Evolutionary conservation across 805 yeast genomes (phyloP).

Genomic region (Candida hungchunana): DNA sequence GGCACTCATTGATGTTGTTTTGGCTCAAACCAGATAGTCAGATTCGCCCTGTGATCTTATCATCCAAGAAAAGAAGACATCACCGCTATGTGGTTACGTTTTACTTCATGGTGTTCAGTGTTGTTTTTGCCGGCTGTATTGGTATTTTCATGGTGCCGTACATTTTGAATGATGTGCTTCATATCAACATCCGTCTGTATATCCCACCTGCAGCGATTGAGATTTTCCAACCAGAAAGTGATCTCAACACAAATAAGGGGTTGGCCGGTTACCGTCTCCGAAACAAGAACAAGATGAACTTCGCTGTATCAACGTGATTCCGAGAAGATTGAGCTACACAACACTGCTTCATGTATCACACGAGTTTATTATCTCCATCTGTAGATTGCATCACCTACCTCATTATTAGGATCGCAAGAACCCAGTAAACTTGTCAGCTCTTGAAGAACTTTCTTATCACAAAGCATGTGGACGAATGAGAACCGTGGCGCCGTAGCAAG

Average conservation of each 20-base stretch:
- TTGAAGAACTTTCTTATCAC: conserved; percentile 11
- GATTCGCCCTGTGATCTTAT: conserved; percentile 41
- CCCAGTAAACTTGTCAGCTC: conserved; percentile 1
- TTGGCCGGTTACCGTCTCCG: conserved; percentile 17
- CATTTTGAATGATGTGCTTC: conserved; percentile 31
- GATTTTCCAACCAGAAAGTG: conserved; percentile 42
- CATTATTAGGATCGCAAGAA: background rate
- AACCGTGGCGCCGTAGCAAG: conserved; percentile 23
- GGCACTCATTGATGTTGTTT: conserved; percentile 56
- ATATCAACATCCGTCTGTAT: conserved; percentile 36
- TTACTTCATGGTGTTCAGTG: conserved; percentile 34
- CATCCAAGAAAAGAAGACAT: conserved; percentile 39
- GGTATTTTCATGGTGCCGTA: conserved; percentile 38
- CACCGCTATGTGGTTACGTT: conserved; percentile 32
- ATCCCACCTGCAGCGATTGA: conserved; percentile 34
- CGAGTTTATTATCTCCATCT: conserved; percentile 1
- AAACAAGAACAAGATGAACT: conserved; percentile 3
- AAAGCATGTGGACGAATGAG: conserved; percentile 16
- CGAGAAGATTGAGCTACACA: too few species aligned
- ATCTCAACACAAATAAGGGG: conserved; percentile 16
- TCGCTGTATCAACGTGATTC: background rate
- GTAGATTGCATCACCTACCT: background rate
- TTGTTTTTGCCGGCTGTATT: conserved; percentile 28
- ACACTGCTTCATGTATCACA: too few species aligned
- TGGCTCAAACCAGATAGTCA: conserved; percentile 55